These are phyloP conservation scores for Noccaea bulbosa DNA, from an alignment of 345 rosid species.

Conservation along the genomic window DNA sequence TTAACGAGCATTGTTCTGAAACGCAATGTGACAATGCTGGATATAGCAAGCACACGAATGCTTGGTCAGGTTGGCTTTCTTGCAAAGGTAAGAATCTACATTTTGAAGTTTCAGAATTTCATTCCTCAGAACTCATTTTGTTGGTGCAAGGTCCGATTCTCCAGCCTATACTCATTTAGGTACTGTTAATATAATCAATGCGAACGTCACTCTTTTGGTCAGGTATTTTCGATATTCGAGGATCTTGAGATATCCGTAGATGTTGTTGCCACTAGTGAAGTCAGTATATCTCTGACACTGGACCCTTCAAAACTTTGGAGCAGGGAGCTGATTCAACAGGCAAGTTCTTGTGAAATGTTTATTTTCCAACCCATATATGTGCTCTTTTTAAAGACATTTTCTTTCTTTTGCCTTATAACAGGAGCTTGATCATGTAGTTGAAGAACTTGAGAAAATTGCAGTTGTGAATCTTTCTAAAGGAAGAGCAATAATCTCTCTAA, in stretches of 20 bases:
- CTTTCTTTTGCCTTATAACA: slow-evolving; percentile 39
- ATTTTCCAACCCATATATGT: slow-evolving; percentile 10
- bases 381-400: neutral
- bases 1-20: slow-evolving; percentile 96
- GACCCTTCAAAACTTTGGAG: slow-evolving; percentile 99
- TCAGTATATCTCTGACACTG: slow-evolving; percentile 92
- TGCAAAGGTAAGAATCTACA: slow-evolving; percentile 66
- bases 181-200: slow-evolving; percentile 14
- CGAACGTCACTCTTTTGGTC: slow-evolving; percentile 23
- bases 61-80: slow-evolving; percentile 98
- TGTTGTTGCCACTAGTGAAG: slow-evolving; percentile 99
- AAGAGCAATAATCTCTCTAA: slow-evolving; percentile 92
- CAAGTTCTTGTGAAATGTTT: slow-evolving; percentile 48
- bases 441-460: slow-evolving; percentile 97
- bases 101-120: slow-evolving; percentile 19
- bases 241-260: slow-evolving; percentile 97
- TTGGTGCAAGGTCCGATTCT: slow-evolving; percentile 12
- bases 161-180: neutral
- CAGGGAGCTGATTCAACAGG: slow-evolving; percentile 98
- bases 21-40: slow-evolving; percentile 97
- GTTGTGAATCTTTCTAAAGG: slow-evolving; percentile 81
- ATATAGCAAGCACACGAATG: slow-evolving; percentile 97
- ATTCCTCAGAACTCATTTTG: neutral
- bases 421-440: slow-evolving; percentile 99
- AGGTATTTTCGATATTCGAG: slow-evolving; percentile 97